These are phyloP conservation scores for Hirschfeldia incana DNA, from an alignment of 345 rosid genomes.

Conservation along the genomic window DNA sequence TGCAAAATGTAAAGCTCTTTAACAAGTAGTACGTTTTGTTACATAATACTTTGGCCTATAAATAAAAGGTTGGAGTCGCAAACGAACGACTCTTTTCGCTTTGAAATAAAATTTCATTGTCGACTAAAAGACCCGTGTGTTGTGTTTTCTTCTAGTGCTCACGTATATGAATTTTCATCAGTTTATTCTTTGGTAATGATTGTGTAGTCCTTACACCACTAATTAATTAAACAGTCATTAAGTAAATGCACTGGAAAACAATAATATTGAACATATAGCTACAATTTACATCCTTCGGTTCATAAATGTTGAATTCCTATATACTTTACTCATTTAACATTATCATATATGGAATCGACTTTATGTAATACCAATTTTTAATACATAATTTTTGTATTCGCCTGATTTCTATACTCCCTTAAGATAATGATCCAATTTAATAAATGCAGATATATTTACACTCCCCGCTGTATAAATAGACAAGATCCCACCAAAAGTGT, in stretches of 20 bases:
- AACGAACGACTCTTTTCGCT: constrained; percentile 14
- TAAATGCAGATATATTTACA: background rate
- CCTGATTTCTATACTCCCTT: background rate
- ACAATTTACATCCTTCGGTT: background rate
- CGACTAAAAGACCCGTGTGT: constrained; percentile 15
- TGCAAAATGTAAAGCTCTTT: constrained; percentile 38
- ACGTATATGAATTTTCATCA: background rate
- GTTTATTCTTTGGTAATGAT: background rate
- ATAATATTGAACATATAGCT: background rate
- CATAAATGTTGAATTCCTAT: background rate
- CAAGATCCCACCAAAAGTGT: constrained; percentile 33
- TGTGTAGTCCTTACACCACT: background rate
- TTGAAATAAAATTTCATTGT: constrained; percentile 20
- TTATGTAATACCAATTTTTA: background rate
- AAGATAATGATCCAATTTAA: constrained; percentile 1
- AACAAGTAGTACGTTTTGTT: constrained; percentile 30
- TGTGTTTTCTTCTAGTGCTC: background rate
- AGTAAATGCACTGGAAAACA: background rate
- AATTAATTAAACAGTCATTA: background rate
- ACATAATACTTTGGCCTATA: constrained; percentile 24
- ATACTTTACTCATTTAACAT: background rate
- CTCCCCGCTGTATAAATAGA: constrained; percentile 15
- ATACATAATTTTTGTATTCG: background rate
- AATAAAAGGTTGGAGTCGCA: constrained; percentile 12
- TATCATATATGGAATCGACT: background rate